phyloP scores from a whole-genome alignment of 208 protist genomes.

The Leishmania tarentolae region DNA sequence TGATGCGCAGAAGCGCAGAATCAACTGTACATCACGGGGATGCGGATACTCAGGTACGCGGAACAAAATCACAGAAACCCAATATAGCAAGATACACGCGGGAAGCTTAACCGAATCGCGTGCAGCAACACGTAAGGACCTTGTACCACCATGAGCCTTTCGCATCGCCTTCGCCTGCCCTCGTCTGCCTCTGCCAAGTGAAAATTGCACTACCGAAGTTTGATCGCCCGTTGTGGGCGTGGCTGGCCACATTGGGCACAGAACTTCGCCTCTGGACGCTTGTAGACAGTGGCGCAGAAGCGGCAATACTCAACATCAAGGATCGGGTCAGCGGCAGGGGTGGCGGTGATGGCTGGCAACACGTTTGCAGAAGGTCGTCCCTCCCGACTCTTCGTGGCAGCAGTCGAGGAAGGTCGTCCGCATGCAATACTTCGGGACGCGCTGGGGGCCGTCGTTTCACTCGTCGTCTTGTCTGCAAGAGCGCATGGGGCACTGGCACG shows the following conservation, averaged over 20 bases:
- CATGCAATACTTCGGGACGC: not conserved
- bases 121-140: not conserved
- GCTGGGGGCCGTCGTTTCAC: not conserved
- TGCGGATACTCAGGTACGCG: not conserved
- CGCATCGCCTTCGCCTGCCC: not conserved
- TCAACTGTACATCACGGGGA: conserved; percentile 1
- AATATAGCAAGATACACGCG: not conserved
- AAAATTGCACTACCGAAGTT: conserved; percentile 1
- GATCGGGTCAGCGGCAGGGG: conserved; percentile 6
- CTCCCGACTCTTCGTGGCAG: not conserved
- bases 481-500: not conserved
- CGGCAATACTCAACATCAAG: conserved; percentile 39
- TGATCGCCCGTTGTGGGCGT: conserved; percentile 15
- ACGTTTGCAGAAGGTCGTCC: not conserved
- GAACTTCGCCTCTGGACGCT: conserved; percentile 47
- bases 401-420: not conserved
- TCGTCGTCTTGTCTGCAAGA: not conserved
- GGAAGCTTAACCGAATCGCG: not conserved
- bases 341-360: not conserved
- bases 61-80: not conserved
- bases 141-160: not conserved
- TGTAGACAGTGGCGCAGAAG: conserved; percentile 57
- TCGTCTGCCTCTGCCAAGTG: not conserved
- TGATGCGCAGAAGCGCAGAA: not conserved
- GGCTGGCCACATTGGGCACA: conserved; percentile 61